Conservation (phyloP, 2,329 filamentous ascomycete genomes). For the Coniochaeta ligniaria region DNA sequence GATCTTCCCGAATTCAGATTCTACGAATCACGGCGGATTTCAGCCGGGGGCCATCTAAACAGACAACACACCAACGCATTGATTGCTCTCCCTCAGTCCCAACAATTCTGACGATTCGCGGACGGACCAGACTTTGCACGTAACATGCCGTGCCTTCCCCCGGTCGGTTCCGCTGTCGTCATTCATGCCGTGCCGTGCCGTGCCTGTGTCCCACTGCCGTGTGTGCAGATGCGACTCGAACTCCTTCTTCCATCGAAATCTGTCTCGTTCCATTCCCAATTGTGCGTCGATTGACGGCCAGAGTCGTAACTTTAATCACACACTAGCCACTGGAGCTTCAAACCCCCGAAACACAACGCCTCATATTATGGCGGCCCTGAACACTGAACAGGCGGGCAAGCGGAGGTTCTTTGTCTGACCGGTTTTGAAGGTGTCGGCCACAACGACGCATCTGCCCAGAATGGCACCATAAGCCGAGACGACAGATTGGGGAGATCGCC, state of each 20-base stretch:
- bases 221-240: background rate
- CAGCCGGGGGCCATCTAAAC: background rate
- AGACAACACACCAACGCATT: background rate
- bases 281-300: background rate
- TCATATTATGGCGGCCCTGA: background rate
- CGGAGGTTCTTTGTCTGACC: too few relatives aligned
- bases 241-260: background rate
- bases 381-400: background rate
- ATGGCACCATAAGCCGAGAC: background rate
- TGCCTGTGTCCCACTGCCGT: background rate
- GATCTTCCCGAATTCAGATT: background rate
- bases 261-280: background rate
- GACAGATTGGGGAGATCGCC: background rate
- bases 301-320: background rate
- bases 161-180: constrained; percentile 2
- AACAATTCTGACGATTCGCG: background rate
- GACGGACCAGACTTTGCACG: background rate
- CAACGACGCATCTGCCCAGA: background rate
- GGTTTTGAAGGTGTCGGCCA: background rate
- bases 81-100: background rate
- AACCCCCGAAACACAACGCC: background rate
- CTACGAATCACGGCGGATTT: background rate
- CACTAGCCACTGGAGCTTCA: background rate
- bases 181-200: background rate
- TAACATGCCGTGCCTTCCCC: background rate